Evolutionary conservation across 257 asterid species (phyloP).

Genomic region (Nicotiana attenuata): DNA sequence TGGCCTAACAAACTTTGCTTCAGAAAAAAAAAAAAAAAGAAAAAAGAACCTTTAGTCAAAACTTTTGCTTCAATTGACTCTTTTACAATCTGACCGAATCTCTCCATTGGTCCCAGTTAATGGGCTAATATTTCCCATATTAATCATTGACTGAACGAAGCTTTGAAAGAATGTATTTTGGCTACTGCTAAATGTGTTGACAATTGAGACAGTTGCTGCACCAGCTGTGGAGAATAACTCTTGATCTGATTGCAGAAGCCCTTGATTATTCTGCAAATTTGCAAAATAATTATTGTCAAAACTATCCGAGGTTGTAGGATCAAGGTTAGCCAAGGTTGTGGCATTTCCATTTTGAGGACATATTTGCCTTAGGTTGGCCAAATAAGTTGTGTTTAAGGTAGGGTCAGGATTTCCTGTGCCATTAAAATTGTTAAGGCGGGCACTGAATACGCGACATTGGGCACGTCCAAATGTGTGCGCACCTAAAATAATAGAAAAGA

Average conservation of each 20-base stretch:
- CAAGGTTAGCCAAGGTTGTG: constrained; percentile 38
- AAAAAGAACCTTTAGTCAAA: background rate
- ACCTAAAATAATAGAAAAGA: constrained; percentile 23
- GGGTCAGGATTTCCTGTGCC: constrained; percentile 62
- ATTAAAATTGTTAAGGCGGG: constrained; percentile 45
- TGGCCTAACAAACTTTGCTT: background rate
- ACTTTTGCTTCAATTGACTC: constrained; percentile 19
- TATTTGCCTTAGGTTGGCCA: constrained; percentile 34
- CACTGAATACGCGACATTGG: constrained; percentile 35
- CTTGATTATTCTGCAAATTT: constrained; percentile 42
- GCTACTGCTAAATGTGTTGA: constrained; percentile 33
- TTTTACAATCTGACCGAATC: constrained; percentile 45
- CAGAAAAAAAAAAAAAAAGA: too few relatives aligned
- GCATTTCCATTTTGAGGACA: constrained; percentile 53
- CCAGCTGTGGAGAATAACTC: constrained; percentile 39
- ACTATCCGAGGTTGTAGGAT: constrained; percentile 32
- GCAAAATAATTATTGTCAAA: constrained; percentile 48
- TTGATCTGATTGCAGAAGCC: constrained; percentile 67
- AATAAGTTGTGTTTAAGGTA: constrained; percentile 36
- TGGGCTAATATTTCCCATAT: constrained; percentile 62
- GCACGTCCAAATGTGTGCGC: constrained; percentile 75
- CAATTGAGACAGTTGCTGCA: constrained; percentile 39
- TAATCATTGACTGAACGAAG: constrained; percentile 55
- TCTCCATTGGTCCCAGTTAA: constrained; percentile 51
- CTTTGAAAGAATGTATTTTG: constrained; percentile 44